phyloP scores from a whole-genome alignment of 2,329 filamentous ascomycete species.

The Myrmaecium sp. region DNA sequence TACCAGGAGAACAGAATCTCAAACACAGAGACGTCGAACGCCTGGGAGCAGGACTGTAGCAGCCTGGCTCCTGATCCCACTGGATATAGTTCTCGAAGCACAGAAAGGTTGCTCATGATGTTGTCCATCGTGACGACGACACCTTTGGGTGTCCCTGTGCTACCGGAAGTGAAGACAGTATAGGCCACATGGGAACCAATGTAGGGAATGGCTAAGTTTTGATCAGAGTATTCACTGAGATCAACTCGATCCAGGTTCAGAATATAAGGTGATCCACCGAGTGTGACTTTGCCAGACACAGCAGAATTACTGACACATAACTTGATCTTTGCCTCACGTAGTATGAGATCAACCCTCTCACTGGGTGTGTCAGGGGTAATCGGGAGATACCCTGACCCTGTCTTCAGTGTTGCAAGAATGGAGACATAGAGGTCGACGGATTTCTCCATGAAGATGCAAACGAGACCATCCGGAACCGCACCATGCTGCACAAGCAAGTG shows the following conservation, averaged over 20 bases:
- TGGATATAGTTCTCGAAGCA: slow-evolving; percentile 51
- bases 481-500: slow-evolving; percentile 33
- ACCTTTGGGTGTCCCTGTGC: slow-evolving; percentile 64
- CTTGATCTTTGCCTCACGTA: slow-evolving; percentile 40
- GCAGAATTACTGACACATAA: slow-evolving; percentile 22
- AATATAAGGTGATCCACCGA: too few species aligned
- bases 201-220: slow-evolving; percentile 23
- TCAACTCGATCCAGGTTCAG: slow-evolving; percentile 17
- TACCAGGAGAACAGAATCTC: slow-evolving; percentile 80
- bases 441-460: slow-evolving; percentile 68
- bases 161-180: slow-evolving; percentile 70
- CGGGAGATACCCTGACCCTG: slow-evolving; percentile 65
- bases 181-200: slow-evolving; percentile 46
- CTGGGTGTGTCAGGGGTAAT: slow-evolving; percentile 54
- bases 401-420: slow-evolving; percentile 58
- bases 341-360: slow-evolving; percentile 42
- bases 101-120: slow-evolving; percentile 57
- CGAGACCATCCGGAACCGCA: slow-evolving; percentile 35
- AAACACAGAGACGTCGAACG: slow-evolving; percentile 76
- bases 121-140: slow-evolving; percentile 62
- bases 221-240: slow-evolving; percentile 13
- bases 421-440: slow-evolving; percentile 53
- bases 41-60: slow-evolving; percentile 68
- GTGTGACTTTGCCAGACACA: too few species aligned
- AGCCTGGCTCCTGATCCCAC: slow-evolving; percentile 37